Percentiles rank a stretch among this genome's conserved stretches.
Conservation (phyloP, 225 moss, liverwort and hornwort genomes). For the Antitrichia curtipendula region DNA sequence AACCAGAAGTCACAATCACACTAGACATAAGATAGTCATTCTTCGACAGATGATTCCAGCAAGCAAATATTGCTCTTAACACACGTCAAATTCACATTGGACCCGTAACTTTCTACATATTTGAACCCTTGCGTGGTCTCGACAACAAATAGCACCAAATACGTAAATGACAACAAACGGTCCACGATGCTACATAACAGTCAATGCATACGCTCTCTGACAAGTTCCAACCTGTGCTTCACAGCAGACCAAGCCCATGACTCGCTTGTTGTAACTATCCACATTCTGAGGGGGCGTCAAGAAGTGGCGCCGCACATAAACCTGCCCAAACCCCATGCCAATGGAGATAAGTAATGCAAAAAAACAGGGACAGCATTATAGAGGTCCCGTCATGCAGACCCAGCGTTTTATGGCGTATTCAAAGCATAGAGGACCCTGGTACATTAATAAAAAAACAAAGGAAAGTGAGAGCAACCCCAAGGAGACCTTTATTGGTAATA, state of each 20-base stretch:
- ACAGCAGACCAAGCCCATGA: conserved; percentile 88
- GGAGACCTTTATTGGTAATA: neutral
- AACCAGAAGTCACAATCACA: neutral
- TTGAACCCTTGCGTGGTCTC: neutral
- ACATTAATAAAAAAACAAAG: neutral
- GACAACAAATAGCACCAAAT: neutral
- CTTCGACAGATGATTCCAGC: neutral
- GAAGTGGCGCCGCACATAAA: conserved; percentile 86
- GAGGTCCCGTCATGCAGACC: neutral
- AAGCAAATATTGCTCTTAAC: neutral
- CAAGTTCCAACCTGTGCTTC: conserved; percentile 72
- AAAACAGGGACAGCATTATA: neutral
- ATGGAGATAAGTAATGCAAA: neutral
- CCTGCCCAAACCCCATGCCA: conserved; percentile 29
- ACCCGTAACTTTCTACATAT: neutral
- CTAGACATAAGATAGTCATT: neutral
- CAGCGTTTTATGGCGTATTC: neutral
- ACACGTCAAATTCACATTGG: neutral
- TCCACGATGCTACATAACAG: neutral
- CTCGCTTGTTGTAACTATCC: conserved; percentile 70
- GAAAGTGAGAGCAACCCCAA: neutral
- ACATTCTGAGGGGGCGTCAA: conserved; percentile 88
- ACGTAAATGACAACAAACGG: neutral
- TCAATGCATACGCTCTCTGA: neutral
- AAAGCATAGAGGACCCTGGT: neutral